These are phyloP conservation scores for Podospora didyma DNA, from an alignment of 495 filamentous ascomycete genomes.

Conservation along the genomic window DNA sequence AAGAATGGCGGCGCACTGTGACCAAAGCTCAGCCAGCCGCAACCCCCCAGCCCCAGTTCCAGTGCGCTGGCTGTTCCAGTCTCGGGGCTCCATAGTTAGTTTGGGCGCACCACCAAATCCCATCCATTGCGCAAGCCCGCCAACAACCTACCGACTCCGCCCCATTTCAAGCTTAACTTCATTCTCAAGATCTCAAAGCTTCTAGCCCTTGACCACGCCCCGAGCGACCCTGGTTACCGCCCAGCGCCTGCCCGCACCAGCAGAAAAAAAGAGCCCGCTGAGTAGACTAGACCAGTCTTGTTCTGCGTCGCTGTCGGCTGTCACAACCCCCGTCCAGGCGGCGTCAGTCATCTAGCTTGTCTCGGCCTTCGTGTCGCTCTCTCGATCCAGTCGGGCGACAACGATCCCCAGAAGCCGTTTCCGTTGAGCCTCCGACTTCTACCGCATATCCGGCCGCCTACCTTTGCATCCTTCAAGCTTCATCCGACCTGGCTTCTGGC, in stretches of 20 bases:
- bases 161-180: conserved; percentile 25
- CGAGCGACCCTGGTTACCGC: neutral
- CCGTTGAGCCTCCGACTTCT: neutral
- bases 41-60: no score
- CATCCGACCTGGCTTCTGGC: neutral
- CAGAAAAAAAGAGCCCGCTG: neutral
- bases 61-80: neutral
- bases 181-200: conserved; percentile 18
- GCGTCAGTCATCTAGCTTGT: neutral
- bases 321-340: neutral
- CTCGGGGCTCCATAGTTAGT: neutral
- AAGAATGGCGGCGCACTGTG: no score
- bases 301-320: conserved; percentile 2
- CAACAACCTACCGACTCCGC: conserved; percentile 16
- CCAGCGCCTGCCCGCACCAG: neutral
- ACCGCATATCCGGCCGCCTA: neutral
- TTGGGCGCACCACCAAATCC: conserved; percentile 8
- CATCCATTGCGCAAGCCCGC: conserved; percentile 22
- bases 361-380: neutral
- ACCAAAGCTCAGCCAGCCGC: no score
- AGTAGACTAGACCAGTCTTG: neutral
- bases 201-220: conserved; percentile 8
- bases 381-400: neutral
- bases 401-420: no score
- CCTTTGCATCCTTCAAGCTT: neutral